Evolutionary conservation across 202 grass and related monocot species (phyloP).

Genomic region (Setaria viridis): DNA sequence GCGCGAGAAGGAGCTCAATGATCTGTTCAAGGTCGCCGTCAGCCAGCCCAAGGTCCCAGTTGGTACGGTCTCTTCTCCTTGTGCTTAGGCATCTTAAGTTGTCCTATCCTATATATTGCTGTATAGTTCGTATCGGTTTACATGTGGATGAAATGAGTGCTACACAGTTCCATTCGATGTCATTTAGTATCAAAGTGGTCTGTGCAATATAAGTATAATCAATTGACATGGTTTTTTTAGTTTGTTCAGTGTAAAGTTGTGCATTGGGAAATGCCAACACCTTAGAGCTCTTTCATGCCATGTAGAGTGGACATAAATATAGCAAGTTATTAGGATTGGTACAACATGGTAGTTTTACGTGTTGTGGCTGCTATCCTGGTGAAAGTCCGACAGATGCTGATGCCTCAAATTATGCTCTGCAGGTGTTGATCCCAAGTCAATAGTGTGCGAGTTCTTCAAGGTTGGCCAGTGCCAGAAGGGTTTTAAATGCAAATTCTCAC

Average conservation of each 20-base stretch:
- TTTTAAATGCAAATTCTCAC: slow-evolving; percentile 98
- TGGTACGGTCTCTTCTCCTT: slow-evolving; percentile 57
- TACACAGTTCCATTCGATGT: neutral
- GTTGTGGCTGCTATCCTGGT: slow-evolving; percentile 25
- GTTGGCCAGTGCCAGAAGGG: slow-evolving; percentile 90
- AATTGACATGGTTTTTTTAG: slow-evolving; percentile 4
- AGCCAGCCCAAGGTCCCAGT: slow-evolving; percentile 99
- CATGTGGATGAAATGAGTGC: neutral
- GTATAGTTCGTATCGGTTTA: slow-evolving; percentile 12
- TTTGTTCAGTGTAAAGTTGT: slow-evolving; percentile 35
- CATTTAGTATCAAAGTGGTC: slow-evolving; percentile 11
- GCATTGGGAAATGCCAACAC: slow-evolving; percentile 14
- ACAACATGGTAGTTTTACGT: slow-evolving; percentile 16
- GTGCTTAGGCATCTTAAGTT: neutral
- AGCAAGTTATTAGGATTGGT: slow-evolving; percentile 10
- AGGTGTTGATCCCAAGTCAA: slow-evolving; percentile 99
- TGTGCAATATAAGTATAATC: neutral
- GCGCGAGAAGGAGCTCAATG: slow-evolving; percentile 98
- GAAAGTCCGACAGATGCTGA: slow-evolving; percentile 11
- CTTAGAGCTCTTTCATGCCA: neutral
- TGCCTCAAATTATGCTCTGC: slow-evolving; percentile 42
- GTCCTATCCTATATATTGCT: slow-evolving; percentile 4
- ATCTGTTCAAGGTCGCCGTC: slow-evolving; percentile 98
- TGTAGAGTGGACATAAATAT: neutral
- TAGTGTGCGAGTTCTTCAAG: slow-evolving; percentile 98